Conservation (phyloP, 176 grass and related monocot species). For the Leersia perrieri region DNA sequence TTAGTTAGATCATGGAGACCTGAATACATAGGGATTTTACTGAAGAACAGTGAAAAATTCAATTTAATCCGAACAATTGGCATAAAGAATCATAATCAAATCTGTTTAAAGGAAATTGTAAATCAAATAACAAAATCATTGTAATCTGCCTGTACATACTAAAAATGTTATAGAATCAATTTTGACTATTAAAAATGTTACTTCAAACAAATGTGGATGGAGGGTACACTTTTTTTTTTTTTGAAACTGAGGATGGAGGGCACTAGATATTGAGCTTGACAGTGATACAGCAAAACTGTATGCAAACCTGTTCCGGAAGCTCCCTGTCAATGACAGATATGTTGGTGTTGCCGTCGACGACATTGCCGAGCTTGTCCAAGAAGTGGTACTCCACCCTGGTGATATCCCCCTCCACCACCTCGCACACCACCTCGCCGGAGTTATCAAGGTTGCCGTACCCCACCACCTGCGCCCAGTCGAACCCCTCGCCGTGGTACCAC, state of each 20-base stretch:
- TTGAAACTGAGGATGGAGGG: no score
- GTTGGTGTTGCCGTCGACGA: conserved; percentile 70
- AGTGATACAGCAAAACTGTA: neutral
- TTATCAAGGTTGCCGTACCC: conserved; percentile 87
- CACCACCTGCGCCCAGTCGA: conserved; percentile 82
- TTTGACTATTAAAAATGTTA: no score
- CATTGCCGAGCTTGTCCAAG: conserved; percentile 87
- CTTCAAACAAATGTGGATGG: no score
- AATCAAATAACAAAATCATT: conserved; percentile 36
- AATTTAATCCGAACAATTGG: no score
- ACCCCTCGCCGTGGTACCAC: conserved; percentile 95
- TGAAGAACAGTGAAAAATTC: no score
- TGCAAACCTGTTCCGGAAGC: conserved; percentile 67
- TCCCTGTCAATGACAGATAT: conserved; percentile 67
- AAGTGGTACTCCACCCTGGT: conserved; percentile 80
- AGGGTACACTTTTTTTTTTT: no score
- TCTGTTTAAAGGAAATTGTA: no score
- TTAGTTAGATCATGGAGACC: conserved; percentile 11
- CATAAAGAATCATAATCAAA: no score
- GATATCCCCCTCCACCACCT: conserved; percentile 89
- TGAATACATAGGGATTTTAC: no score
- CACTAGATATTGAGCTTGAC: no score
- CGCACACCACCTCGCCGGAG: conserved; percentile 80
- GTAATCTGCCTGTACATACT: no score
- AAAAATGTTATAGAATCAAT: no score